A percentile compares a stretch with the other conserved stretches of the same genome.
Evolutionary conservation across 495 filamentous ascomycete species (phyloP).

Genomic region (Ascodesmis nigricans): DNA sequence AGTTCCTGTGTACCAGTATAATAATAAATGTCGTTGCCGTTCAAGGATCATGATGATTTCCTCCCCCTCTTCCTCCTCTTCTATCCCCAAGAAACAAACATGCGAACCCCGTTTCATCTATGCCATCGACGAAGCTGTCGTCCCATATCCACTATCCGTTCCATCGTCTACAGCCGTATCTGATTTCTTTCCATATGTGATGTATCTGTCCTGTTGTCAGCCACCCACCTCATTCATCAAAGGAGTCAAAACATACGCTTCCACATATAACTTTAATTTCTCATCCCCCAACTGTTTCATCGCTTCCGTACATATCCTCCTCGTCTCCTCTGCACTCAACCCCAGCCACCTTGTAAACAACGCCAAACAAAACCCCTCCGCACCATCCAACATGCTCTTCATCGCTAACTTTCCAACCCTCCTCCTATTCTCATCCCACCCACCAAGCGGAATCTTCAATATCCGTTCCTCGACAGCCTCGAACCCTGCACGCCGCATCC

Average conservation of each 20-base stretch:
- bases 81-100: no score
- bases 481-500: constrained; percentile 19
- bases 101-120: no score
- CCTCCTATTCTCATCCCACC: constrained; percentile 44
- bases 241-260: constrained; percentile 6
- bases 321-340: constrained; percentile 28
- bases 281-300: background rate
- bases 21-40: no score
- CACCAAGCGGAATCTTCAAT: constrained; percentile 43
- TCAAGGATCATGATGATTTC: no score
- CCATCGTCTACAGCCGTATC: no score
- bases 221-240: no score
- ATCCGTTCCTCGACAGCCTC: constrained; percentile 24
- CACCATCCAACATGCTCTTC: constrained; percentile 35
- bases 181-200: no score
- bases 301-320: constrained; percentile 23
- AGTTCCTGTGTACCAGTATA: no score
- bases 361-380: constrained; percentile 30
- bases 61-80: no score
- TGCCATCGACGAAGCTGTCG: no score
- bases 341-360: constrained; percentile 35
- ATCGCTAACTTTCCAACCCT: constrained; percentile 40
- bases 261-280: background rate
- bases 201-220: no score
- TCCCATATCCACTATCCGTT: no score